Evolutionary conservation across 306 rosid species (phyloP), one percentile per base, ranked within the genome.

Genomic region (Elaeagnus macrophylla): DNA sequence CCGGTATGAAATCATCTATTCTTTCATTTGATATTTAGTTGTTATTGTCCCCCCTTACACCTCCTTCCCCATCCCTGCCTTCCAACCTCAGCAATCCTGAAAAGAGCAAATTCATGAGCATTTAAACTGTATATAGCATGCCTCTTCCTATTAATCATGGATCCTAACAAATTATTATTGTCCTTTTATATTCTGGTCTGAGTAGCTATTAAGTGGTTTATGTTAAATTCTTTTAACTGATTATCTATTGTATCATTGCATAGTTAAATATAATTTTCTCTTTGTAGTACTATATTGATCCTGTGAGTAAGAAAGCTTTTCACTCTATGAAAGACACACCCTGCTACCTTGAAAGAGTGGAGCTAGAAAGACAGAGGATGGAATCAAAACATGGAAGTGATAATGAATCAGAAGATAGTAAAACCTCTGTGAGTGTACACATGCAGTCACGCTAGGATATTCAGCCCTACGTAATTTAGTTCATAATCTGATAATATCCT

Each of bases 221-320:
- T 55, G 55, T 48, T 47, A 32, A 12, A 15, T 13, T 39, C 18
- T 48, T 56, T 20, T 51, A 51, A 54, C 15, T 54, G 40, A 19
- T 55, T 16, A 10, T 39, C 8, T 32, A 8, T 12, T 12, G n/a
- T 36, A 8, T n/a, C 9, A 40, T 7, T 44, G 43, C 42, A 14
- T 38, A 16, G 2, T 50, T 49, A 38, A 17, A 0, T 44, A 0
- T 9, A n/a, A 16, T 56, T 56, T 11, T 7, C 20, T 54, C 17
- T 60, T 36, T 65, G 73, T 83, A 86, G 91, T 72, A 43, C 47
- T 82, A 86, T 73, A 82, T 61, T 56, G 85, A 80, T 74, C 95
- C 95, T 64, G 52, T 64, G 44, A 80, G 72, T 72, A 82, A 83
- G 11, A 75, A 64, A 58, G 64, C 57, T 17, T 77, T 82, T 67